Evolutionary conservation across 176 grass and related monocot species (phyloP), one percentile per base, ranked within the genome.

Genomic region (Paspalum vaginatum): DNA sequence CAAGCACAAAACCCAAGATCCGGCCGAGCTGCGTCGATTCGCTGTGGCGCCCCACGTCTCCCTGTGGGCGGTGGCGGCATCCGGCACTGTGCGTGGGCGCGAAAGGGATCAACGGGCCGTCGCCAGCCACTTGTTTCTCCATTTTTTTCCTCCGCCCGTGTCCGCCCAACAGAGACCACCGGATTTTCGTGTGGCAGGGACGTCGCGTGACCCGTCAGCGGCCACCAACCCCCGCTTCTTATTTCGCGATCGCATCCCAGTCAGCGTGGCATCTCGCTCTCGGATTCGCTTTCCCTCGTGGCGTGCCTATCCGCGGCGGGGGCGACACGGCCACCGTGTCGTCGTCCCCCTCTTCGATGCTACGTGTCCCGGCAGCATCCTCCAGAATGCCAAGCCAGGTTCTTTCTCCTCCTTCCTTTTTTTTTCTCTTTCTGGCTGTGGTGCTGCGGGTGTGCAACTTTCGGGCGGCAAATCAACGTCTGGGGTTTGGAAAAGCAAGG

Each of bases 151-250:
- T 32, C 32, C 32, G 32, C 2, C 32, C 32, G 32, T 32, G 32
- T 32, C 32, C 32, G 32, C 2, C 32, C 44, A 54, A 73, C 68
- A 15, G 27, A 45, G 41, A 39, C 74, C 83, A 70, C 83, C 21
- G 39, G 48, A 55, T 47, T 66, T 79, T 81, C 78, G 13, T 46
- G 85, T 87, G 85, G 85, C 70, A 0, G n/a, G 53, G 25, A 3
- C 5, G 60, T 20, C 16, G 5, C 50, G 14, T 11, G n/a, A 4
- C 27, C n/a, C 73, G 66, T 77, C 72, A 71, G 22, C 47, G 6
- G 2, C 44, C 81, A 84, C 86, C 80, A 75, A 74, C 32, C 81
- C 50, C 54, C 15, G 2, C 51, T 75, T 67, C 13, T 38, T 59
- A 55, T 32, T 20, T 46, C 2, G n/a, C 9, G n/a, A 22, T 32